Base-by-base conservation (phyloP, 257 asterid species). In the Lavandula angustifolia region DNA sequence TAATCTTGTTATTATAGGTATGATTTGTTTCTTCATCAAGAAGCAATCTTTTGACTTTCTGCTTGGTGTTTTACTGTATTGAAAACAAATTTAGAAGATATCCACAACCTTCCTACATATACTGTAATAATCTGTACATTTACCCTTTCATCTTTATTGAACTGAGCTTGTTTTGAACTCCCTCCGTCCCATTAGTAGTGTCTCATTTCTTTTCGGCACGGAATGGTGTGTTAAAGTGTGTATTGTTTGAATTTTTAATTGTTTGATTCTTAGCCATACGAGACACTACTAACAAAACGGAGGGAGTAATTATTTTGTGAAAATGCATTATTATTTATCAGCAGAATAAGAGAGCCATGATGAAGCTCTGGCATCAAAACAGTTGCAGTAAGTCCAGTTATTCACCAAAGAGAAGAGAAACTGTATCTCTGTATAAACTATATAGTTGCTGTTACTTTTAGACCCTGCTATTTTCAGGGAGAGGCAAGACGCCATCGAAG, bases 401-500 rank as follows among this genome's bases (percentile, higher is more conserved):
- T 67, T 70, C 48, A 51, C 67, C 66, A 29, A 52, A 64, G 54
- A 1, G 42, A 9, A 4, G 42, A 5, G 42, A 3, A 40, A 40
- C 2, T 22, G 27, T n/a, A n/a, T n/a, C n/a, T n/a, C n/a, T n/a
- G n/a, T 22, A 22, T 22, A 22, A 22, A 55, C 14, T 34, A 16
- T 40, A 40, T 70, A 43, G 51, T 44, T 3, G 51, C 82, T 57
- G 27, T 2, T 3, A 12, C n/a, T 40, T 22, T 22, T 2, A 94
- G 78, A 94, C 99, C 82, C 98, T 81, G 79, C 92, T 87, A 61
- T 91, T 82, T 6, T 87, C 84, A 33, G 98, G 99, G 73, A 90
- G 78, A 0, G 99, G 99, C 76, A 94, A 56, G 69, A 94, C 99
- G 3, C 99, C 98, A 33, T 94, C 97, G 48, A 94, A 94, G 94